Evolutionary conservation across 2,329 filamentous ascomycete species (phyloP), one percentile per base, ranked within the genome.

Genomic region (Penicillium brevicompactum): DNA sequence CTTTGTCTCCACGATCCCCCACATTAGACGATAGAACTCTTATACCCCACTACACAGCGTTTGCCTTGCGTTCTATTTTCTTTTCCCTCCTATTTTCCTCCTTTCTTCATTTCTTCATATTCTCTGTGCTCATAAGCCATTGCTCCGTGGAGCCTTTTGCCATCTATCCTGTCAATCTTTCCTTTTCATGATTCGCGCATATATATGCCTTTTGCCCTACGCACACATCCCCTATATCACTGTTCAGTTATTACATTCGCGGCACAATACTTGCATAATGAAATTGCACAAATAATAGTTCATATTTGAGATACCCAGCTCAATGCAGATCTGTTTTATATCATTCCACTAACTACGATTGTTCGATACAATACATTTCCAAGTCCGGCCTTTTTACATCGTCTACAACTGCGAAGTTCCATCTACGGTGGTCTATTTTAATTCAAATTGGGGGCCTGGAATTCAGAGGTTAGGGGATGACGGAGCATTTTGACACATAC

Each of bases 21-120:
- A 37, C 34, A 45, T 55, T 66, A 65, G 62, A 65, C 46, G 59
- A 64, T 66, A 66, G 63, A 66, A 11, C 44, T 38, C 49, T 62
- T 65, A 65, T 65, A 65, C 62, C 52, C 47, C 52, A 49, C 49
- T 57, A 53, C 58, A 59, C 55, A 55, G 46, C 51, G 48, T 45
- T 22, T 45, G 13, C 34, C n/a, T 48, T 27, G 49, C 42, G 14
- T 44, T 58, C 44, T 48, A 30, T 11, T 55, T 57, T 51, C 46
- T 44, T 34, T 45, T 31, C 14, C 31, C 22, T 31, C 46, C 27
- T 37, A 30, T 30, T 27, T 27, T 32, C 53, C 24, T 14, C 31
- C 14, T 49, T 38, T 37, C 32, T 46, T 46, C n/a, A 21, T 48
- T 14, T 34, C 16, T 51, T 46, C 47, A 42, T 11, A 51, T 44